Evolutionary conservation across 2,329 filamentous ascomycete genomes (phyloP), one percentile per base, ranked within the genome.

Genomic region (Paecilomyces dactylethromorphus): DNA sequence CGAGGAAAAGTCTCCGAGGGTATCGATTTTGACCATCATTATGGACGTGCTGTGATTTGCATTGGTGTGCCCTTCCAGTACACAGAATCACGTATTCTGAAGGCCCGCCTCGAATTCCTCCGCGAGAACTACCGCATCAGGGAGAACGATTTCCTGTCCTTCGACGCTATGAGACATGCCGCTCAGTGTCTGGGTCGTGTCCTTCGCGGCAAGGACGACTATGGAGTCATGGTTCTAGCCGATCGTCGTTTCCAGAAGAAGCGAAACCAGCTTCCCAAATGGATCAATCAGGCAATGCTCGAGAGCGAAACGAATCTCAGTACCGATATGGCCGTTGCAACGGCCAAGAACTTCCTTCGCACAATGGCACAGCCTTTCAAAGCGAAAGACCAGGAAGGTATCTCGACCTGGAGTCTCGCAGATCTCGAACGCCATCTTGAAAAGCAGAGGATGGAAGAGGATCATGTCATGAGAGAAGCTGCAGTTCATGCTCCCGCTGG

Each of bases 21-120:
- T 54, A 97, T 99, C 65, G 94, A 99, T 85, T 99, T 99, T 69
- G 94, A 99, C 74, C 94, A 99, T 70, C 94, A 99, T 69, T 99
- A 97, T 73, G 94, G 94, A 45, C 89, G 94, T 58, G 94, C 93
- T 12, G 95, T 99, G 76, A 74, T 99, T 54, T 97, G 92, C 71
- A 97, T 99, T 65, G 94, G 94, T 50, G 93, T 97, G 1, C 94
- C 94, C 0, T 99, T 97, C 77, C 94, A 99, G 75, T 99, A 99
- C 78, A 99, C 95, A 2, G 94, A 99, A 73, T 97, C 92, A 0
- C 87, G 94, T 32, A 99, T 99, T 60, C 82, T 99, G 53, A 99
- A 97, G 78, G 94, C 94, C 0, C 86, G 94, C 2, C 84, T 99
- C 3, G 92, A 99, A 70, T 99, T 99, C 71, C 76, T 99, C n/a